These are phyloP conservation scores for Penicillium simplicissimum DNA, from an alignment of 495 filamentous ascomycete species.

Conservation along the genomic window DNA sequence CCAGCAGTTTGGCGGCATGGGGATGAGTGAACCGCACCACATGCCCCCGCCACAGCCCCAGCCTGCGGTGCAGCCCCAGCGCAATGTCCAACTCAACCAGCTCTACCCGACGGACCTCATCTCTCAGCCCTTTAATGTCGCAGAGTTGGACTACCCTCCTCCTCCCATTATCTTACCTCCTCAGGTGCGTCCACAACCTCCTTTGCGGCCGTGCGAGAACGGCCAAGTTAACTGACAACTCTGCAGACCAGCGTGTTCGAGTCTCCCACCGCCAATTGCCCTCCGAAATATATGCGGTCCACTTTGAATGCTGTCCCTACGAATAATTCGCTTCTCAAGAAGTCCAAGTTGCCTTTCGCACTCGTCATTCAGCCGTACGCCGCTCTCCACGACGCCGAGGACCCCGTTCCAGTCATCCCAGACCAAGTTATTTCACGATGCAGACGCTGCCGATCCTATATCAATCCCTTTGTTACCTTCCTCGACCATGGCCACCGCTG, in stretches of 20 bases:
- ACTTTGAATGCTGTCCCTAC: slow-evolving; percentile 93
- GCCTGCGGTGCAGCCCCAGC: slow-evolving; percentile 51
- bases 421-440: slow-evolving; percentile 98
- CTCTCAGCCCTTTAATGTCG: slow-evolving; percentile 88
- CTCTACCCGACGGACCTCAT: slow-evolving; percentile 90
- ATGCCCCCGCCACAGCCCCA: slow-evolving; percentile 53
- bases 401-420: slow-evolving; percentile 85
- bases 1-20: slow-evolving; percentile 82
- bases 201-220: not conserved
- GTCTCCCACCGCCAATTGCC: slow-evolving; percentile 88
- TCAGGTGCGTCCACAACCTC: slow-evolving; percentile 64
- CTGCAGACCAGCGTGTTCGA: slow-evolving; percentile 84
- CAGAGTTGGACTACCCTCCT: slow-evolving; percentile 88
- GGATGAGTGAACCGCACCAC: slow-evolving; percentile 60
- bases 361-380: slow-evolving; percentile 95
- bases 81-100: slow-evolving; percentile 71
- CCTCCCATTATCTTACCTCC: slow-evolving; percentile 88
- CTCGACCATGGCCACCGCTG: slow-evolving; percentile 95
- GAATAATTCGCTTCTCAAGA: slow-evolving; percentile 88
- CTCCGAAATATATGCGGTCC: slow-evolving; percentile 91
- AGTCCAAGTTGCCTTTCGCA: slow-evolving; percentile 92
- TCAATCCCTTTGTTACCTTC: slow-evolving; percentile 96
- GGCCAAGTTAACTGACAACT: slow-evolving; percentile 29
- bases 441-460: slow-evolving; percentile 91
- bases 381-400: slow-evolving; percentile 88